Evolutionary conservation across 2,329 filamentous ascomycete genomes (phyloP).

Genomic region (Alternaria ventricosa): DNA sequence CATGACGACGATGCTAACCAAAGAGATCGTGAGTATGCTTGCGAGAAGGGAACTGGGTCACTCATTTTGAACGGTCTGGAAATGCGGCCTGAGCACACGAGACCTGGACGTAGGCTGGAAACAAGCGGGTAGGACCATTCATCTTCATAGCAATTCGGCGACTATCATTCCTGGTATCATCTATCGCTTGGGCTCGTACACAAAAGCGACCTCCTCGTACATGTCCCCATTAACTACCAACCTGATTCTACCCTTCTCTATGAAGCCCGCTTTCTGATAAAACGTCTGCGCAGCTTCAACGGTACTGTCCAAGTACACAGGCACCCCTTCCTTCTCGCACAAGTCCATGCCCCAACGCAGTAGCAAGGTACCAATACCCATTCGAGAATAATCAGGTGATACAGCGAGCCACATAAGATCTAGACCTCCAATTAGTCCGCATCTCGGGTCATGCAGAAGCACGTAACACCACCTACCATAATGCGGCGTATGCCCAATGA

Average conservation of each 20-base stretch:
- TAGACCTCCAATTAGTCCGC: not conserved
- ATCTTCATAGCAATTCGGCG: not conserved
- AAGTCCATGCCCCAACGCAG: constrained; percentile 8
- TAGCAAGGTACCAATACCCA: constrained; percentile 4
- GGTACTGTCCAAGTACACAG: constrained; percentile 11
- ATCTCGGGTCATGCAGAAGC: too few species aligned
- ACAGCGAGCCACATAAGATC: constrained; percentile 14
- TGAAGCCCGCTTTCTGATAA: constrained; percentile 10
- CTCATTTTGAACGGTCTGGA: not conserved
- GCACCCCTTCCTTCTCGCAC: not conserved
- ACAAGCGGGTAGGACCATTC: not conserved
- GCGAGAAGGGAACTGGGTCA: not conserved
- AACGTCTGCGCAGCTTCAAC: constrained; percentile 5
- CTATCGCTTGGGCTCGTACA: constrained; percentile 1
- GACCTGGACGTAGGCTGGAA: not conserved
- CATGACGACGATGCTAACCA: constrained; percentile 18
- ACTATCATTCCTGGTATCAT: not conserved
- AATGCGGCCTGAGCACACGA: not conserved
- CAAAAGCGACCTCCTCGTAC: constrained; percentile 12
- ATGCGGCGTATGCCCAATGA: constrained; percentile 7
- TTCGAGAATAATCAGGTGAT: constrained; percentile 2
- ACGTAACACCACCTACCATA: constrained; percentile 5
- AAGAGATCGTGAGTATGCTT: constrained; percentile 11
- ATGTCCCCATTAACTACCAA: not conserved
- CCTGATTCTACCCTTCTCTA: constrained; percentile 6